phyloP scores from a whole-genome alignment of 192 early-diverging fungal species.

The Umbelopsis ramanniana region DNA sequence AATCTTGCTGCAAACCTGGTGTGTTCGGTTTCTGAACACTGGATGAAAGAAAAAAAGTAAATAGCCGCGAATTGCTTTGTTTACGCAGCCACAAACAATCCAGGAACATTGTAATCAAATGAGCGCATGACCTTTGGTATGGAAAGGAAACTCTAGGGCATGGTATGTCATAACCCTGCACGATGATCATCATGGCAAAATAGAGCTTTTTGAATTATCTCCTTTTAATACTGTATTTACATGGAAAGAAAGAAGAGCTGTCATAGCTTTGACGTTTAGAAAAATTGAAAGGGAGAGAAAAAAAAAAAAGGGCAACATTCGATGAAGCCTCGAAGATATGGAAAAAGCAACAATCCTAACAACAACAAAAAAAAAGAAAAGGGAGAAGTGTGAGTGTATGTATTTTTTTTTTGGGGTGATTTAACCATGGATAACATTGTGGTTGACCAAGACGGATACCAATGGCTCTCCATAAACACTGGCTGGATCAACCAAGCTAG shows the following conservation, averaged over 20 bases:
- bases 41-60: neutral
- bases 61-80: neutral
- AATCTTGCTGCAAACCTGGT: neutral
- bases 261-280: neutral
- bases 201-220: neutral
- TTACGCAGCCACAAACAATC: neutral
- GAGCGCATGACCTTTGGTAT: neutral
- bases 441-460: neutral
- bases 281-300: neutral
- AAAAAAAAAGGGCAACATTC: neutral
- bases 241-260: neutral
- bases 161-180: too few species aligned
- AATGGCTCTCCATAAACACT: constrained; percentile 9
- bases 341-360: too few species aligned
- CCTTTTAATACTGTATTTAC: neutral
- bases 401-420: neutral
- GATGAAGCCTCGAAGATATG: too few species aligned
- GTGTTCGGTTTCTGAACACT: too few species aligned
- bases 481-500: constrained; percentile 19
- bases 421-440: neutral
- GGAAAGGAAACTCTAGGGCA: too few species aligned
- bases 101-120: neutral
- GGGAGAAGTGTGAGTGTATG: neutral
- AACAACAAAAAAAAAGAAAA: too few species aligned
- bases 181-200: too few species aligned